Base-by-base conservation (phyloP, 2,329 filamentous ascomycete genomes). In the Xenosphaeropsis pyriputrescens region DNA sequence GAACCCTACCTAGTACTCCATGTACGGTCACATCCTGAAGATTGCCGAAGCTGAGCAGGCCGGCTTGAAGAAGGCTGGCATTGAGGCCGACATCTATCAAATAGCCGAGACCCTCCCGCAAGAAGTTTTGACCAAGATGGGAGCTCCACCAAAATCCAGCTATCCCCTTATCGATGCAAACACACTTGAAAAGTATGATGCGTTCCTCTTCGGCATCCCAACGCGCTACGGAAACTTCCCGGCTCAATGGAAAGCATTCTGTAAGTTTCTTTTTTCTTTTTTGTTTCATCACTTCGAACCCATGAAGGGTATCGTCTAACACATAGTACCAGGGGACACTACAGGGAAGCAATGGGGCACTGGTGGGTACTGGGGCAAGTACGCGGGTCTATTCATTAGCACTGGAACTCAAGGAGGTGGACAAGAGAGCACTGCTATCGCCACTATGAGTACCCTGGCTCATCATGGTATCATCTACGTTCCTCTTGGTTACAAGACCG, bases 151-250 rank as follows among this genome's bases (percentile, higher is more conserved):
- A 48, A 93, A 94, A 68, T 57, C 70, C 46, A 67, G 73, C 55
- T 65, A 91, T 57, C 71, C 77, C 41, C 59, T 85, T 49, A 67
- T 78, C 36, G 57, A 70, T 14, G 68, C 75, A 5, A 38, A 54
- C 11, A 65, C 59, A 22, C 77, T 95, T 32, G 73, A 78, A 54
- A 46, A 66, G 38, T 96, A 93, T 65, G 88, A 96, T 55, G 91
- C 68, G 48, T 79, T 95, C 67, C 78, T 98, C 46, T 72, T 96
- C 52, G 91, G 91, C 48, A 91, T 96, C 59, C 91, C 91, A 42
- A 98, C 91, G 37, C 76, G 91, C 49, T 98, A 85, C 66, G 91
- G 91, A 52, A 96, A 93, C 75, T 94, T 94, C 72, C 88, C 89
- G 35, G 84, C 80, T 14, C 91, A 98, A 66, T 95, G 83, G 83